Conservation (phyloP, 352 stramenopile species). For the Pythium diclinum region DNA sequence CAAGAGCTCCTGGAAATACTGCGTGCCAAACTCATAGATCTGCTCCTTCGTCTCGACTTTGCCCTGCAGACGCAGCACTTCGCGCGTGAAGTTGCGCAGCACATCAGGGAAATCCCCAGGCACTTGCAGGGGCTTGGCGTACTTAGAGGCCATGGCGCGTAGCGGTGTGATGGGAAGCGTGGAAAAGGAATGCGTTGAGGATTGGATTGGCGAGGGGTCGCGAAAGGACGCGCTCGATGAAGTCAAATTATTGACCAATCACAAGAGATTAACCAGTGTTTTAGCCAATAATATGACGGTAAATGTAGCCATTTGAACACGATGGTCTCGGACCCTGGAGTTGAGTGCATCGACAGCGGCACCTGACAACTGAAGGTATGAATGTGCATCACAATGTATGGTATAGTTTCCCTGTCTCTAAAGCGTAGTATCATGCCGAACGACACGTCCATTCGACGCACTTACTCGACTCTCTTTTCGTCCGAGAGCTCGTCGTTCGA, state of each 20-base stretch:
- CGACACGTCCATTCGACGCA: background rate
- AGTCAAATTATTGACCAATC: background rate
- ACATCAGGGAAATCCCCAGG: slow-evolving; percentile 69
- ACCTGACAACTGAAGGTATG: background rate
- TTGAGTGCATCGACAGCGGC: too few relatives aligned
- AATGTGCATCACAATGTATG: slow-evolving; percentile 6
- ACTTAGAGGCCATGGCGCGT: slow-evolving; percentile 73
- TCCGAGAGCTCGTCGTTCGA: background rate
- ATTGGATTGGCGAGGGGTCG: background rate
- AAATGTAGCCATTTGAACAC: background rate
- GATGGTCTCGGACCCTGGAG: background rate
- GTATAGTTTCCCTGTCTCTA: slow-evolving; percentile 1
- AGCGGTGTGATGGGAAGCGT: background rate
- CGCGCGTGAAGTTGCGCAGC: slow-evolving; percentile 71
- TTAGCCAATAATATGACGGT: background rate
- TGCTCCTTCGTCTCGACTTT: slow-evolving; percentile 77
- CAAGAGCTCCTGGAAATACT: slow-evolving; percentile 71
- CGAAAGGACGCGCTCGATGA: slow-evolving; percentile 1
- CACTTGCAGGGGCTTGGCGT: slow-evolving; percentile 77
- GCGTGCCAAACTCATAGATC: slow-evolving; percentile 69
- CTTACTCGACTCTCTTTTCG: background rate
- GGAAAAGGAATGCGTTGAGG: background rate
- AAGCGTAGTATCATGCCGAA: background rate
- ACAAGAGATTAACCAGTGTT: background rate
- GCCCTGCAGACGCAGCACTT: slow-evolving; percentile 79